Base-by-base conservation (phyloP, 2,329 filamentous ascomycete genomes). In the Cladosporium phlei region DNA sequence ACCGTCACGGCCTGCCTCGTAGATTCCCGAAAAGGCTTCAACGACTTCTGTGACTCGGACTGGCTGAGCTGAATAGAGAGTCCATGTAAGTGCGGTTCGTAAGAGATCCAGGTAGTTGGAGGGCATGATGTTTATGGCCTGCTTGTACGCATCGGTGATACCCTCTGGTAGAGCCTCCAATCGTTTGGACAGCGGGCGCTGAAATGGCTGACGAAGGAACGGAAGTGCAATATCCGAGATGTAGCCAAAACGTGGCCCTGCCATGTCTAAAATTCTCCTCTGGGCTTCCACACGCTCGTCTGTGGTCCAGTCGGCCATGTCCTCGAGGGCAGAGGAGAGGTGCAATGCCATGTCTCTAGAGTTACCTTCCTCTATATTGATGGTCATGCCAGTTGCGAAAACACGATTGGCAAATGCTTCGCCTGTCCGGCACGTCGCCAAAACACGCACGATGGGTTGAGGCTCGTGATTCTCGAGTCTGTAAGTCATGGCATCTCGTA, bases 51-150 rank as follows among this genome's bases (percentile, higher is more conserved):
- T 7, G 3, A 46, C 45, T 20, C 38, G 39, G 5, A 47, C 47
- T 17, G 44, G 28, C 3, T 27, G 38, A 3, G 34, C 25, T 2
- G 48, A 30, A 17, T 46, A 46, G 25, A 53, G 32, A 4, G 48
- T 47, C 33, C 38, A 48, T 5, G 33, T 40, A 1, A 53, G 39
- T 27, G 51, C 51, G 10, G 48, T 51, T 3, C 37, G 44, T 21
- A 53, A 48, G 3, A 53, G 28, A 11, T 38, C 39, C 7, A 46
- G 29, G 35, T 51, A 53, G 28, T 50, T 51, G 22, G 48, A 14
- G 11, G 16, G n/a, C 37, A 51, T 47, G 11, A 21, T 43, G 12
- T 28, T 35, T 16, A 51, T 38, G 10, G 44, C 35, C 19, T 51
- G 44, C 7, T 48, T 43, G 38, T 51, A 51, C 5, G 39, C 32